These are phyloP conservation scores for Monosporozyma servazzii DNA, from an alignment of 805 yeast genomes.

Conservation along the genomic window DNA sequence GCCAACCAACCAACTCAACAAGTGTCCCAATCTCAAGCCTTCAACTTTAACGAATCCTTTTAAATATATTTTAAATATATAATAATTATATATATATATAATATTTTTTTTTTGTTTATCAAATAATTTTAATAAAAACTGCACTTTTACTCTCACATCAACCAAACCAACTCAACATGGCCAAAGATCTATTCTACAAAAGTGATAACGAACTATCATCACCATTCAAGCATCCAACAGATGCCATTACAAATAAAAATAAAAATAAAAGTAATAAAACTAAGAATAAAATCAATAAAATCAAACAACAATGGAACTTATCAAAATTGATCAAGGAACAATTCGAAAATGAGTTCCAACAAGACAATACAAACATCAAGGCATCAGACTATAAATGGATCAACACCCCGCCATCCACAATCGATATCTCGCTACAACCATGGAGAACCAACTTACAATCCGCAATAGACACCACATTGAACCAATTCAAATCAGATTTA, in stretches of 20 bases:
- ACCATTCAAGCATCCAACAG: not conserved
- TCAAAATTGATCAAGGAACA: constrained; percentile 13
- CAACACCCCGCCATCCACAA: constrained; percentile 14
- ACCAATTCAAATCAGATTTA: no score
- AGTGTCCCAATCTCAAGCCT: constrained; percentile 39
- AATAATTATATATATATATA: not conserved
- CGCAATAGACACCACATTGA: constrained; percentile 18
- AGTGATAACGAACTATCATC: not conserved
- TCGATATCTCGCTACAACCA: constrained; percentile 14
- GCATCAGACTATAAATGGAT: constrained; percentile 20
- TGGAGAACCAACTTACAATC: constrained; percentile 19
- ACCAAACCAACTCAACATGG: not conserved
- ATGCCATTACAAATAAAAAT: no score
- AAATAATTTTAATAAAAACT: not conserved
- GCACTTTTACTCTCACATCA: not conserved
- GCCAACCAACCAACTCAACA: constrained; percentile 66
- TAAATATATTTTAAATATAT: not conserved
- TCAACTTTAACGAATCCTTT: constrained; percentile 88
- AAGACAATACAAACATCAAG: constrained; percentile 4
- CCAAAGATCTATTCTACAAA: not conserved
- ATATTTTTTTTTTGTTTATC: not conserved
- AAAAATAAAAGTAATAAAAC: not conserved
- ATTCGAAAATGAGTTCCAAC: constrained; percentile 15
- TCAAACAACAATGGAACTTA: constrained; percentile 21
- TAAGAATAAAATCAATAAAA: constrained; percentile 7